Conservation (phyloP, 768 basidiomycete species). For the Cyclocybe cylindracea region DNA sequence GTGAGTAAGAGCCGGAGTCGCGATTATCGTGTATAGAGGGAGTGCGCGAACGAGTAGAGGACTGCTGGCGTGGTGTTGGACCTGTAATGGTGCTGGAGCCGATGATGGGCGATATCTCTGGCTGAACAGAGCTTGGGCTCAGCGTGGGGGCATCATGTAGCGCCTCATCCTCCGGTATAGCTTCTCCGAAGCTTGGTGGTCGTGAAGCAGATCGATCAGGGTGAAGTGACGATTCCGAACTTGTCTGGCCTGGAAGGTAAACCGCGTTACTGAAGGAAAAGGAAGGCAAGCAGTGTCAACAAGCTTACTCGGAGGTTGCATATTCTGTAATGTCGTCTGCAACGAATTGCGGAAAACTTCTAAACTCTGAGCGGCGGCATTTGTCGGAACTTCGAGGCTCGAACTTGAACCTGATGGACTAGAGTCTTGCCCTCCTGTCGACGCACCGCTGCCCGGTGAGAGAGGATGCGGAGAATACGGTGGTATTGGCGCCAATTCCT, state of each 20-base stretch:
- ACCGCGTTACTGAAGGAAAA: conserved; percentile 15
- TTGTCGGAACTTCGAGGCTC: conserved; percentile 3
- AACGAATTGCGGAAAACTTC: conserved; percentile 41
- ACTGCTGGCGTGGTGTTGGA: not conserved
- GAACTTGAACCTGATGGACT: conserved; percentile 3
- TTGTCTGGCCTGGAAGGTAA: conserved; percentile 15
- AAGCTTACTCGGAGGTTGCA: conserved; percentile 5
- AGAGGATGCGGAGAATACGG: conserved; percentile 34
- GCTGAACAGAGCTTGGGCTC: not conserved
- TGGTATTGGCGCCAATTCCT: conserved; percentile 28
- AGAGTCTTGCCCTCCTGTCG: not conserved
- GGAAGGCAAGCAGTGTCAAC: not conserved
- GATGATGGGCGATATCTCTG: not conserved
- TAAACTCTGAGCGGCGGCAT: conserved; percentile 31
- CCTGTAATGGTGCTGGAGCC: not conserved
- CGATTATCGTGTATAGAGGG: not conserved
- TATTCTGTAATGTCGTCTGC: conserved; percentile 24
- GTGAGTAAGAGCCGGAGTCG: not conserved
- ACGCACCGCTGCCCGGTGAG: conserved; percentile 12
- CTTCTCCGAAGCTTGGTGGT: conserved; percentile 40
- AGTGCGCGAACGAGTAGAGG: conserved; percentile 2
- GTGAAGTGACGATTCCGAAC: conserved; percentile 3
- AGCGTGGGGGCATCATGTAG: conserved; percentile 14
- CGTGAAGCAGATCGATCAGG: conserved; percentile 37
- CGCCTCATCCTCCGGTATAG: conserved; percentile 25